phyloP scores from a whole-genome alignment of 768 basidiomycete species.

The Ramaria rubella region DNA sequence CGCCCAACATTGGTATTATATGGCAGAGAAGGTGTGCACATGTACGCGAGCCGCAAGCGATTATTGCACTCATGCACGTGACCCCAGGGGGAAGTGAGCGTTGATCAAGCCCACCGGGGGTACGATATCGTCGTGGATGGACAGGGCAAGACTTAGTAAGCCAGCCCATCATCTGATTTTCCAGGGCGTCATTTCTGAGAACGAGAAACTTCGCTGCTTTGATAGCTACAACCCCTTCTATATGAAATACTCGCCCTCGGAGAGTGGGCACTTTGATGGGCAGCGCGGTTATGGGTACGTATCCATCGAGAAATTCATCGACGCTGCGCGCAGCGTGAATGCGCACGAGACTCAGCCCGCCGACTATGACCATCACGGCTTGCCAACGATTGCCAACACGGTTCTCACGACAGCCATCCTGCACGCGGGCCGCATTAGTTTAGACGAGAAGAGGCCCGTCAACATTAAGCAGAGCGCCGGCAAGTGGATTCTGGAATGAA shows the following conservation, averaged over 20 bases:
- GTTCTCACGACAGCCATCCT: conserved; percentile 83
- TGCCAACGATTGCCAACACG: conserved; percentile 87
- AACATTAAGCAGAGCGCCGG: conserved; percentile 57
- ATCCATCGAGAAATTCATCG: conserved; percentile 89
- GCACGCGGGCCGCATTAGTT: conserved; percentile 81
- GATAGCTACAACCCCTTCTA: conserved; percentile 77
- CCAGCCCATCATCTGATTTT: background rate
- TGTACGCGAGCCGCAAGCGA: background rate
- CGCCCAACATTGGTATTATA: conserved; percentile 91
- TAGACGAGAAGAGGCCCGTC: conserved; percentile 86
- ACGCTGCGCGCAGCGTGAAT: conserved; percentile 74
- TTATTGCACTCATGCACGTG: background rate
- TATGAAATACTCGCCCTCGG: conserved; percentile 93
- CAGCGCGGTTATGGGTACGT: conserved; percentile 90
- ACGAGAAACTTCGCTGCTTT: background rate
- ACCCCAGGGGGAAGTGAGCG: conserved; percentile 76
- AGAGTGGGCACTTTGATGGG: conserved; percentile 89
- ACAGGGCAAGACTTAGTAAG: conserved; percentile 50
- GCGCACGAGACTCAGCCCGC: conserved; percentile 55
- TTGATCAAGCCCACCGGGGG: conserved; percentile 92
- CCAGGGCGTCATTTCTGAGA: background rate
- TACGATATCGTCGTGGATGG: conserved; percentile 87
- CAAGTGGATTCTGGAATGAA: conserved; percentile 63
- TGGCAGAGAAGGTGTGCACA: conserved; percentile 72
- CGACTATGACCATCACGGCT: conserved; percentile 72